Evolutionary conservation across 148 eudicot genomes (phyloP).

Genomic region (Mesembryanthemum crystallinum): DNA sequence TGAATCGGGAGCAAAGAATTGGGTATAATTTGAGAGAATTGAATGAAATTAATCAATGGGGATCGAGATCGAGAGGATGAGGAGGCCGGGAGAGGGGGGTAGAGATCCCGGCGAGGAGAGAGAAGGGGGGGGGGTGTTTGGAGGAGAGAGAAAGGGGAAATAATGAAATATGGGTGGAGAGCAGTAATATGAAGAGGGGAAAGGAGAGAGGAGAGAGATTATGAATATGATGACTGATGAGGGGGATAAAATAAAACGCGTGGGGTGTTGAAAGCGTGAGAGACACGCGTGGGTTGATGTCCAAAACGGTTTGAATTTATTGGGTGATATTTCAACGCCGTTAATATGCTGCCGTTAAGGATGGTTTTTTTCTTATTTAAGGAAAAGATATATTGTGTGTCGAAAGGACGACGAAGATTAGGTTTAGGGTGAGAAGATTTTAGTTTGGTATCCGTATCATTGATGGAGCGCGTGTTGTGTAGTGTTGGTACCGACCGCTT

Average conservation of each 20-base stretch:
- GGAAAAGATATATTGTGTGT: too few relatives aligned
- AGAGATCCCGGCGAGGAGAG: constrained; percentile 15
- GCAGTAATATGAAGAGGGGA: not conserved
- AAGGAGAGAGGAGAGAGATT: not conserved
- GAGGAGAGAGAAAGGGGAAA: constrained; percentile 7
- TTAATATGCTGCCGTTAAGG: too few relatives aligned
- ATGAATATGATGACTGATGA: too few relatives aligned
- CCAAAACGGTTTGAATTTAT: too few relatives aligned
- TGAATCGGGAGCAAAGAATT: too few relatives aligned
- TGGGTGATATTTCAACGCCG: too few relatives aligned
- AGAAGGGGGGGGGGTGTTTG: not conserved
- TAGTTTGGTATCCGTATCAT: too few relatives aligned
- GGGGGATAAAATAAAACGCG: constrained; percentile 21
- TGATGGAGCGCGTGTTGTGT: too few relatives aligned
- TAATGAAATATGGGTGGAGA: not conserved
- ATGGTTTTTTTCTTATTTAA: too few relatives aligned
- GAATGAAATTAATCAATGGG: not conserved
- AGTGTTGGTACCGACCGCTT: too few relatives aligned
- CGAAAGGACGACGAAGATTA: too few relatives aligned
- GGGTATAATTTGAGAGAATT: not conserved
- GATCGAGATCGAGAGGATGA: not conserved
- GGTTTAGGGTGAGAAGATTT: too few relatives aligned
- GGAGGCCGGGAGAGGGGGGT: not conserved
- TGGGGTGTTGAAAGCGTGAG: not conserved
- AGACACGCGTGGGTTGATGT: not conserved